A percentile compares a stretch with the other conserved stretches of the same genome.
Conservation (phyloP, 352 stramenopile species). For the Pythium diclinum region DNA sequence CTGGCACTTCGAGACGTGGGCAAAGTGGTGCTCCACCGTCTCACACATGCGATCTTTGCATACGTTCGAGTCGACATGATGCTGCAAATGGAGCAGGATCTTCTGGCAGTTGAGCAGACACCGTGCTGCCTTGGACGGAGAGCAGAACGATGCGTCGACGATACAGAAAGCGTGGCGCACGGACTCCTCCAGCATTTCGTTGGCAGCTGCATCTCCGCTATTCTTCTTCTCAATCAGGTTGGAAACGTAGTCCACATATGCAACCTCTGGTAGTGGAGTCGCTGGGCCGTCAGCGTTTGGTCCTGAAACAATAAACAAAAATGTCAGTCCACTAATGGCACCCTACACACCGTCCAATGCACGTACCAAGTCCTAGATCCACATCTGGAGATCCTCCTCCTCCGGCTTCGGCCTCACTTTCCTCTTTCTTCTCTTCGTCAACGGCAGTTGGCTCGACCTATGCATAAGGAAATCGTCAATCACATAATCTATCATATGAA, state of each 20-base stretch:
- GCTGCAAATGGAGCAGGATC: constrained; percentile 31
- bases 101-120: constrained; percentile 31
- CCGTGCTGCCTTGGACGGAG: constrained; percentile 20
- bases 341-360: not conserved
- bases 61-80: constrained; percentile 28
- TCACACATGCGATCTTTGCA: constrained; percentile 27
- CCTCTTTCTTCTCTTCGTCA: not conserved
- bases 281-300: not conserved
- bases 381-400: not conserved
- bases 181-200: constrained; percentile 18
- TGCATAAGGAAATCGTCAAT: not conserved
- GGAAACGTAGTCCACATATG: constrained; percentile 17
- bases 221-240: constrained; percentile 22
- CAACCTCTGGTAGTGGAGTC: not conserved
- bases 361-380: not conserved
- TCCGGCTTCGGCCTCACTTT: not conserved
- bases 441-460: not conserved
- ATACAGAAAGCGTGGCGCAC: constrained; percentile 26
- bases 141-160: constrained; percentile 35
- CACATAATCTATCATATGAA: not conserved
- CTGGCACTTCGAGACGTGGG: constrained; percentile 27
- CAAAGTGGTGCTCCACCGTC: constrained; percentile 32
- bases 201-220: constrained; percentile 10
- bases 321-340: not conserved
- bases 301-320: not conserved